Evolutionary conservation across 2,329 filamentous ascomycete genomes (phyloP), one percentile per base, ranked within the genome.

Genomic region (Chaetomium strumarium): DNA sequence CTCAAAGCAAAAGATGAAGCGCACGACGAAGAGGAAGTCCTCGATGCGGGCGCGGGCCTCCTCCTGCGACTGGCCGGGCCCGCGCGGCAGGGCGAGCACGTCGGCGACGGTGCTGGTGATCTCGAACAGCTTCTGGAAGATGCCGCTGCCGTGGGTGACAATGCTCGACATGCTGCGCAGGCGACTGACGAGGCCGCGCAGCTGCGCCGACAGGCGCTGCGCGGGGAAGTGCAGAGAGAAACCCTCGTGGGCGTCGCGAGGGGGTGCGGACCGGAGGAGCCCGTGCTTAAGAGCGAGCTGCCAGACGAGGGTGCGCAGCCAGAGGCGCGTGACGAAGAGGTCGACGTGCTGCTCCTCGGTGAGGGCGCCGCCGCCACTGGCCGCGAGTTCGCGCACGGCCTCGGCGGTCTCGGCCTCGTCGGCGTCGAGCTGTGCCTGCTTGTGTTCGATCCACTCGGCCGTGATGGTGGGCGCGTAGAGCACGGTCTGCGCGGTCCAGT

Each of bases 121-220:
- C 24, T 51, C 49, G 14, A 51, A 51, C 16, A 51, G 34, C 41
- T 51, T 51, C 49, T 51, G 49, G 41, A 51, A 29, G 13, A 51
- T 51, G 8, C 49, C 49, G 36, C 41, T 51, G 49, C 49, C 49
- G 36, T 51, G 49, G 1, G 49, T 51, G 16, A 45, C 37, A 19
- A 51, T 51, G 24, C 49, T 51, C 20, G 49, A 45, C 20, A 29
- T 45, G 49, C 40, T 31, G n/a, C 41, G 11, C 1, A 51, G 42
- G 2, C 49, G 49, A 36, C 49, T 40, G 34, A 51, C 49, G 20
- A 51, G 49, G 9, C 36, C 34, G n/a, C 49, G 41, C 29, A 51
- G 36, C 42, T 51, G 49, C 9, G 49, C 41, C 24, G 49, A 51
- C 11, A 51, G 42, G 41, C 49, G 49, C 33, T 45, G 41, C 3